phyloP scores from a whole-genome alignment of 768 basidiomycete species.

The Pulveroboletus frians region DNA sequence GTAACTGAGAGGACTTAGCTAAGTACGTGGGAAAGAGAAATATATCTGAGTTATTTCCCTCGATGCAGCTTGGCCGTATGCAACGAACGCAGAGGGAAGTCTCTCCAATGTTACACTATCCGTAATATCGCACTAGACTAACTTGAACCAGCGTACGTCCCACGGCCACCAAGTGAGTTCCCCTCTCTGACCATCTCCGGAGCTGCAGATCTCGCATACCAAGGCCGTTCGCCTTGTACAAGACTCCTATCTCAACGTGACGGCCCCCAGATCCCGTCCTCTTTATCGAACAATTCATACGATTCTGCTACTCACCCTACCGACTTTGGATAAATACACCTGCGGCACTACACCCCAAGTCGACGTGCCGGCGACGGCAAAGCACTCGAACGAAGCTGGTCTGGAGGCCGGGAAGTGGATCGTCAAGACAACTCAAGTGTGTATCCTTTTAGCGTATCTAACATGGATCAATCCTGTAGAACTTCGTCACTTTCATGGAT shows the following conservation, averaged over 20 bases:
- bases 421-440: constrained; percentile 92
- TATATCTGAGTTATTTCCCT: constrained; percentile 38
- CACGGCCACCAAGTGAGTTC: constrained; percentile 79
- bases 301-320: background rate
- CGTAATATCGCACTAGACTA: constrained; percentile 87
- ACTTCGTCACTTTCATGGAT: constrained; percentile 99
- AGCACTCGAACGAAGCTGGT: constrained; percentile 89
- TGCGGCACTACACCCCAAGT: constrained; percentile 87
- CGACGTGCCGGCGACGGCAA: constrained; percentile 94
- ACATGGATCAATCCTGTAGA: constrained; percentile 40
- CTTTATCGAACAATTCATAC: constrained; percentile 73
- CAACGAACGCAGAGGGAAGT: constrained; percentile 82
- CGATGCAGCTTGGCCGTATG: constrained; percentile 86
- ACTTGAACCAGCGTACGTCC: constrained; percentile 93
- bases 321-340: constrained; percentile 82
- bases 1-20: constrained; percentile 27
- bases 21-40: background rate
- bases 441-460: constrained; percentile 1
- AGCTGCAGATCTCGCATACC: background rate
- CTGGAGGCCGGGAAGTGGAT: constrained; percentile 96
- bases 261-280: constrained; percentile 87
- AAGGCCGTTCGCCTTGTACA: constrained; percentile 72
- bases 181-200: background rate
- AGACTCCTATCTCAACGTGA: constrained; percentile 95
- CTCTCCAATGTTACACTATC: constrained; percentile 87